Evolutionary conservation across 73 alveolate genomes (phyloP).

Genomic region (Effrenium voratum): DNA sequence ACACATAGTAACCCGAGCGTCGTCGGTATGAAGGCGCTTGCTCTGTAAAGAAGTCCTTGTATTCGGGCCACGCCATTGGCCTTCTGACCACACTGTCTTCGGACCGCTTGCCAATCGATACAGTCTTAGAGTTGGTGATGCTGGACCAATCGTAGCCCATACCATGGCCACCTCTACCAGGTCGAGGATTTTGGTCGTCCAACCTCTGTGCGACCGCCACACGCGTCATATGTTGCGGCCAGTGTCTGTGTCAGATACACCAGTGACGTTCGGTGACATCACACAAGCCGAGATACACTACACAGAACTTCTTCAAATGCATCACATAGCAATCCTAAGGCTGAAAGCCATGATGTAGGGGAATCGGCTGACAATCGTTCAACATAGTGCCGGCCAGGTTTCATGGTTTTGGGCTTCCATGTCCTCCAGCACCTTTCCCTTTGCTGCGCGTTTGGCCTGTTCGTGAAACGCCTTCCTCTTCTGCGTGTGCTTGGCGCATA

Average conservation of each 20-base stretch:
- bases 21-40: background rate
- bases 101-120: too few species aligned
- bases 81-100: too few species aligned
- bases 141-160: too few species aligned
- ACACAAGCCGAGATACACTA: background rate
- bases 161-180: too few species aligned
- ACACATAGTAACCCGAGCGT: background rate
- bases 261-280: background rate
- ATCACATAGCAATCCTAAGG: background rate
- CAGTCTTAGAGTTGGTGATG: too few species aligned
- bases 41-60: background rate
- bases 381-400: background rate
- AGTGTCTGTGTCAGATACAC: background rate
- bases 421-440: background rate
- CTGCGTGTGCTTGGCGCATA: background rate
- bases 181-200: too few species aligned
- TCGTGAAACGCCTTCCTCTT: background rate
- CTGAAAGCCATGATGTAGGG: background rate
- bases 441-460: background rate
- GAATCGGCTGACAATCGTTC: background rate
- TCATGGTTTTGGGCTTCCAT: background rate
- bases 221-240: too few species aligned
- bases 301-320: background rate
- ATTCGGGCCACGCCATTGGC: background rate
- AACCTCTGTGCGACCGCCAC: too few species aligned